Evolutionary conservation across 2,329 filamentous ascomycete genomes (phyloP), one percentile per base, ranked within the genome.

Genomic region (Endoconidiophora laricicola): DNA sequence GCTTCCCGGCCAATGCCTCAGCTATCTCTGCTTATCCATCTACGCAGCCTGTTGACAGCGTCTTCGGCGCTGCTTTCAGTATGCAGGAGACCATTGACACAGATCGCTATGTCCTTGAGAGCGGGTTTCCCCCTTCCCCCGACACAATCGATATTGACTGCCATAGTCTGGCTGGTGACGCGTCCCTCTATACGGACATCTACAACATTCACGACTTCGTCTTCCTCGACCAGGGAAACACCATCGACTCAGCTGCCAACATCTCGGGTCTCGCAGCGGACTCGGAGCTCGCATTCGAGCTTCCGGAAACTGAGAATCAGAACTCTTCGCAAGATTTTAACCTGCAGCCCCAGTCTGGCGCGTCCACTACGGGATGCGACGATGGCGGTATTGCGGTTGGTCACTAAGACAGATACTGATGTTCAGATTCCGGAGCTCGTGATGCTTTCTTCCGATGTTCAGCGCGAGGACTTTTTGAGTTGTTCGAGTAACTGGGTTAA

Each of bases 41-140:
- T 77, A 62, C 73, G 69, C 63, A 72, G 72, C 63, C 71, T 78
- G 64, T 68, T 79, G 65, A 74, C 72, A 67, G 76, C 77, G 69
- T 80, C 73, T 72, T 80, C 78, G 68, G 75, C 69, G 67, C 76
- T 79, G 70, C 73, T 78, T 76, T 83, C 76, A 64, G 73, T 71
- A 52, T 76, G 73, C 74, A 78, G 77, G 69, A 72, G 74, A 61
- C 73, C 82, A 66, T 66, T 85, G 72, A 78, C 65, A 63, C 78
- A 78, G 76, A 85, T 86, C 68, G 74, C 78, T 76, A 76, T 72
- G 69, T 83, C 79, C 67, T 81, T 81, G 78, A 85, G 74, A 76
- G 76, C 72, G 74, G 75, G 73, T 72, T 85, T 76, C 71, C 79
- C 74, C 72, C 81, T 85, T 74, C 78, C 68, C 70, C 79, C 81